Conservation (phyloP, 345 rosid species). For the Cochlearia excelsa region DNA sequence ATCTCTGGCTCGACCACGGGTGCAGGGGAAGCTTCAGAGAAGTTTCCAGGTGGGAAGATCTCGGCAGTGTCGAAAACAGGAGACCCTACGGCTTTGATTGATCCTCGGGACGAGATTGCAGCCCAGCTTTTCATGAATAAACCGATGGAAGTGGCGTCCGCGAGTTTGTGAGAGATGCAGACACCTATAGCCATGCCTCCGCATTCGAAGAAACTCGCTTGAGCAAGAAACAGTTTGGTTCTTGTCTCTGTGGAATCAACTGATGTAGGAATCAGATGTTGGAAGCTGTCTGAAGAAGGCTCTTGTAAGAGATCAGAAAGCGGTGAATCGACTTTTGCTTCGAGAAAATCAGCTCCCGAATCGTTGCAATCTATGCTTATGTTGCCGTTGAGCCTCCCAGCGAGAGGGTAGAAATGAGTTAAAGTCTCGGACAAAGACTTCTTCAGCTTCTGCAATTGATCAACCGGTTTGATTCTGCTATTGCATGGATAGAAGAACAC, state of each 20-base stretch:
- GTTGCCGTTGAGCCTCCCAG: slow-evolving; percentile 33
- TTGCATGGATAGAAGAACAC: slow-evolving; percentile 37
- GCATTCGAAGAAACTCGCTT: slow-evolving; percentile 37
- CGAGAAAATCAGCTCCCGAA: slow-evolving; percentile 34
- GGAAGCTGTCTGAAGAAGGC: slow-evolving; percentile 24
- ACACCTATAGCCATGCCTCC: slow-evolving; percentile 39
- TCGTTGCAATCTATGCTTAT: slow-evolving; percentile 38
- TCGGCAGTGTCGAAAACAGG: slow-evolving; percentile 25
- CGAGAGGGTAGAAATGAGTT: slow-evolving; percentile 47
- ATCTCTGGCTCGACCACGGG: slow-evolving; percentile 37
- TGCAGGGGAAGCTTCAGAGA: slow-evolving; percentile 35
- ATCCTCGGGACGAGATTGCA: slow-evolving; percentile 28
- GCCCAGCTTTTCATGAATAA: slow-evolving; percentile 37
- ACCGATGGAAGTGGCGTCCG: slow-evolving; percentile 22
- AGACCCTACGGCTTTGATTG: slow-evolving; percentile 15
- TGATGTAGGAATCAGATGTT: slow-evolving; percentile 38
- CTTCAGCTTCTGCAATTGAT: slow-evolving; percentile 34
- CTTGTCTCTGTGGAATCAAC: slow-evolving; percentile 18
- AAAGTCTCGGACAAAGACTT: slow-evolving; percentile 42
- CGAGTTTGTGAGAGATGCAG: slow-evolving; percentile 35
- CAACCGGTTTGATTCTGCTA: slow-evolving; percentile 7
- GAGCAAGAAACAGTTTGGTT: slow-evolving; percentile 35
- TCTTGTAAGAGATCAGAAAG: slow-evolving; percentile 32
- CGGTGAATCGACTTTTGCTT: slow-evolving; percentile 33
- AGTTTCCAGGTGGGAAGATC: slow-evolving; percentile 30